Percentiles rank a stretch among this genome's conserved stretches.
These are phyloP conservation scores for Tuctoria greenei DNA, from an alignment of 176 grass and related monocot species.

Conservation along the genomic window DNA sequence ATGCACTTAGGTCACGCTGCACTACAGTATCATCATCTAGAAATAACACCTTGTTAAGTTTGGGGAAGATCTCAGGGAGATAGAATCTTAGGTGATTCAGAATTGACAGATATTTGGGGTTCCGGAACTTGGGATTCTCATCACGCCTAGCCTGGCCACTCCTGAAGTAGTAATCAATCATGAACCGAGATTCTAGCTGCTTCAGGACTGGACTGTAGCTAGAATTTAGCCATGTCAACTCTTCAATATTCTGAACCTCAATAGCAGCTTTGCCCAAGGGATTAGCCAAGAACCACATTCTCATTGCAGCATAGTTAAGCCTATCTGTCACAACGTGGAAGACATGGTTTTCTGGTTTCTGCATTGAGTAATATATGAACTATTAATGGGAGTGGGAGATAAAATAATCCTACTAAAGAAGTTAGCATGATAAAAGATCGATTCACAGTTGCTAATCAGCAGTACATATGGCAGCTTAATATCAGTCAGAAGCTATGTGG, in stretches of 20 bases:
- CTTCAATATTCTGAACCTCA: conserved; percentile 66
- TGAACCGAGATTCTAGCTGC: conserved; percentile 71
- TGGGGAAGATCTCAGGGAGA: conserved; percentile 80
- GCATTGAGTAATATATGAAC: conserved; percentile 25
- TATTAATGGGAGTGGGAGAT: no score
- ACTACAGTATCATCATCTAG: conserved; percentile 83
- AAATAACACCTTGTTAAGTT: conserved; percentile 77
- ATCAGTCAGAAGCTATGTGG: background rate
- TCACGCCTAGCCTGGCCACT: conserved; percentile 41
- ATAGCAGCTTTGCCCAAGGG: conserved; percentile 41
- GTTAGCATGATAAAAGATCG: no score
- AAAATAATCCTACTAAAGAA: no score
- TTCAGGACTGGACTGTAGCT: conserved; percentile 81
- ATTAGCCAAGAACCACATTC: conserved; percentile 87
- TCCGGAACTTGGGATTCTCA: conserved; percentile 66
- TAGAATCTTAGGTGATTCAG: conserved; percentile 81
- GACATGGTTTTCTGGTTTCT: conserved; percentile 69
- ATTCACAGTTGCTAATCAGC: background rate
- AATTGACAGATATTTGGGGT: conserved; percentile 82
- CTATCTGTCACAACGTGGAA: conserved; percentile 85
- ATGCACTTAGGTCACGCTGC: conserved; percentile 58
- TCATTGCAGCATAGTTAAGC: conserved; percentile 82
- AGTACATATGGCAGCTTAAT: background rate
- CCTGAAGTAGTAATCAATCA: conserved; percentile 76
- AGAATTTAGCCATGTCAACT: conserved; percentile 77